Percentiles rank a stretch among this genome's conserved stretches.
Conservation (phyloP, 495 filamentous ascomycete genomes). For the Penicilliopsis zonata region DNA sequence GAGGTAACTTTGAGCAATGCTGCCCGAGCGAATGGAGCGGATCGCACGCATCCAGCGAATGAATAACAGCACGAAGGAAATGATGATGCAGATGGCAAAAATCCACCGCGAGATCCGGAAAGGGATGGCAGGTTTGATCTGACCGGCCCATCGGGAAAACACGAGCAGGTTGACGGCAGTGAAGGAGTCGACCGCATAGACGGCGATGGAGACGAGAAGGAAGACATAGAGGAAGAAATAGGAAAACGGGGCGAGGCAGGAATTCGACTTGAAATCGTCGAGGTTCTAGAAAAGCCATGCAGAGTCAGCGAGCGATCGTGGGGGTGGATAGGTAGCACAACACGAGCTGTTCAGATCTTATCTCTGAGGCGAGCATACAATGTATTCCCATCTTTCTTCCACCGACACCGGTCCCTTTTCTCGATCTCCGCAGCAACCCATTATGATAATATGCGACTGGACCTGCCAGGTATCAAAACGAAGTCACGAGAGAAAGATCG, state of each 20-base stretch:
- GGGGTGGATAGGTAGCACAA: too few relatives aligned
- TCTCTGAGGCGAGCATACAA: slow-evolving; percentile 51
- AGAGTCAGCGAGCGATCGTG: slow-evolving; percentile 4
- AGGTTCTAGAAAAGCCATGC: slow-evolving; percentile 52
- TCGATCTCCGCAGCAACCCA: slow-evolving; percentile 64
- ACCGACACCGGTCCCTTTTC: slow-evolving; percentile 56
- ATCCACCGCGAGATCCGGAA: slow-evolving; percentile 74
- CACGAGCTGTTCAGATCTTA: too few relatives aligned
- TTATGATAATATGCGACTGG: slow-evolving; percentile 26
- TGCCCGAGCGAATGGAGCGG: slow-evolving; percentile 66
- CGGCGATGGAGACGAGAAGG: slow-evolving; percentile 63
- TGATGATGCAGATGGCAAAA: slow-evolving; percentile 77
- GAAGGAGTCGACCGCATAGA: slow-evolving; percentile 84
- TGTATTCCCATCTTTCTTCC: slow-evolving; percentile 91
- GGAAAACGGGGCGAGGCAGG: slow-evolving; percentile 63
- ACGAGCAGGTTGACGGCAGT: slow-evolving; percentile 82
- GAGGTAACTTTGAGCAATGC: slow-evolving; percentile 84
- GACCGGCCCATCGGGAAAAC: slow-evolving; percentile 60
- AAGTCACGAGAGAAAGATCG: too few relatives aligned
- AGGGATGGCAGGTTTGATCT: slow-evolving; percentile 56
- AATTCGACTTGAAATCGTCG: slow-evolving; percentile 73
- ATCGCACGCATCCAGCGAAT: slow-evolving; percentile 69
- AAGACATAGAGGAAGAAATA: slow-evolving; percentile 78
- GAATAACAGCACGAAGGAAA: slow-evolving; percentile 65
- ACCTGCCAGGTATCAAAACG: slow-evolving; percentile 21